phyloP scores from a whole-genome alignment of 2,329 filamentous ascomycete genomes.

The Aspergillus candidus region DNA sequence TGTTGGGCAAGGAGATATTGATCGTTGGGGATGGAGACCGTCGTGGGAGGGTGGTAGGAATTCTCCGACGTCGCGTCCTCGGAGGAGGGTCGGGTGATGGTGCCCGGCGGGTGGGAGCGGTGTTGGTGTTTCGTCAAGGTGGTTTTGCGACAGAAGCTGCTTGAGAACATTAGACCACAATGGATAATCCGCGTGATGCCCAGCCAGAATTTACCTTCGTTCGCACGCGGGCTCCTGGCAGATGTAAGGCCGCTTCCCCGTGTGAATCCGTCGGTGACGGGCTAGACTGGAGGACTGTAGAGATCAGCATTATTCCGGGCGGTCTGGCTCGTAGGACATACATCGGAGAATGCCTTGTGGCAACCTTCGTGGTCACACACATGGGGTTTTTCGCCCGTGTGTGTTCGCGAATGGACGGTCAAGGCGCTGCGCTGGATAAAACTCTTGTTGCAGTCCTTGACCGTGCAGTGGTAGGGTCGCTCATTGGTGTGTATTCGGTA shows the following conservation, averaged over 20 bases:
- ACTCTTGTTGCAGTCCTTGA: constrained; percentile 42
- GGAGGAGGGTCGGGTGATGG: constrained; percentile 29
- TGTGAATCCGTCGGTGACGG: constrained; percentile 36
- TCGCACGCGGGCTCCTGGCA: constrained; percentile 37
- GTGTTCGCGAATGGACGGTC: constrained; percentile 42
- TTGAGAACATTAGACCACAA: background rate
- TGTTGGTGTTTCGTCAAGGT: constrained; percentile 38
- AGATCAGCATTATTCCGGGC: constrained; percentile 6
- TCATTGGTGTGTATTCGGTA: constrained; percentile 46
- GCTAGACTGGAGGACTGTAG: constrained; percentile 36
- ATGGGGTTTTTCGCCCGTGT: constrained; percentile 42
- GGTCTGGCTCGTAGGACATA: constrained; percentile 18
- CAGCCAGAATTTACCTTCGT: constrained; percentile 25
- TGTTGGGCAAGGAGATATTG: constrained; percentile 34
- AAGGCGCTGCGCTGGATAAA: constrained; percentile 45
- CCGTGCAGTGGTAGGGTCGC: constrained; percentile 42
- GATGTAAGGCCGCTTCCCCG: constrained; percentile 37
- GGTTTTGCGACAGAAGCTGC: constrained; percentile 37
- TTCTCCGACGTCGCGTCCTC: constrained; percentile 34
- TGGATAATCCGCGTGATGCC: background rate
- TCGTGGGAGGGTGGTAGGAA: constrained; percentile 28
- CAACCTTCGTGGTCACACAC: constrained; percentile 39
- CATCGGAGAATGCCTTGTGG: constrained; percentile 41
- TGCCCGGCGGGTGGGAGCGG: constrained; percentile 32
- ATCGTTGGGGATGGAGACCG: constrained; percentile 26